A percentile compares a stretch with the other conserved stretches of the same genome.
Evolutionary conservation across 768 basidiomycete species (phyloP).

Genomic region (Russula sp.): DNA sequence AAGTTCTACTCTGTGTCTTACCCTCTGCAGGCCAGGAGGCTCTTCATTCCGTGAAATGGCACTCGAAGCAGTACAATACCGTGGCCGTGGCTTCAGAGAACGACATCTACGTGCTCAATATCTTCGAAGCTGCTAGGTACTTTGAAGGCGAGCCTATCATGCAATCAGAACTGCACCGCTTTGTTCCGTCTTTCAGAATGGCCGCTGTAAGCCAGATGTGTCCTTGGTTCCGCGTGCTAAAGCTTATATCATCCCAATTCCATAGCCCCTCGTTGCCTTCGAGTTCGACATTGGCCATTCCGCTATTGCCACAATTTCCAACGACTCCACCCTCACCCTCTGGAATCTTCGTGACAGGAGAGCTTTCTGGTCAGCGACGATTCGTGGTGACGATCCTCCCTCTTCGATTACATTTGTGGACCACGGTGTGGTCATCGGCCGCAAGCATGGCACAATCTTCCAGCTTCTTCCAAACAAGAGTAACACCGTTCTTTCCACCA

Average conservation of each 20-base stretch:
- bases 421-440: conserved; percentile 78
- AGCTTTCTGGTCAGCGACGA: conserved; percentile 71
- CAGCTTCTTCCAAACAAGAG: conserved; percentile 76
- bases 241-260: background rate
- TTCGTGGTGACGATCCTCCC: conserved; percentile 75
- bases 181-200: conserved; percentile 65
- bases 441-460: conserved; percentile 81
- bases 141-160: conserved; percentile 64
- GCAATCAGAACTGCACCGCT: conserved; percentile 65
- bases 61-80: conserved; percentile 75
- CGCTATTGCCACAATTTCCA: conserved; percentile 77
- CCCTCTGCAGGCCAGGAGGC: conserved; percentile 59
- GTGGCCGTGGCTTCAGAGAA: conserved; percentile 81
- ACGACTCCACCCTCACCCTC: conserved; percentile 74
- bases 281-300: conserved; percentile 79
- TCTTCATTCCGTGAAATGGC: conserved; percentile 84
- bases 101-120: conserved; percentile 72
- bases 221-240: background rate
- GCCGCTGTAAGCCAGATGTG: conserved; percentile 54
- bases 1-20: conserved; percentile 63
- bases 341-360: conserved; percentile 80
- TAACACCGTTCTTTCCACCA: conserved; percentile 69
- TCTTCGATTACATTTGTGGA: conserved; percentile 85
- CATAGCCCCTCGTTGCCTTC: conserved; percentile 74
- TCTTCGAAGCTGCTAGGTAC: conserved; percentile 56